These are phyloP conservation scores for Umbilicaria muhlenbergii DNA, from an alignment of 495 filamentous ascomycete species.

Conservation along the genomic window DNA sequence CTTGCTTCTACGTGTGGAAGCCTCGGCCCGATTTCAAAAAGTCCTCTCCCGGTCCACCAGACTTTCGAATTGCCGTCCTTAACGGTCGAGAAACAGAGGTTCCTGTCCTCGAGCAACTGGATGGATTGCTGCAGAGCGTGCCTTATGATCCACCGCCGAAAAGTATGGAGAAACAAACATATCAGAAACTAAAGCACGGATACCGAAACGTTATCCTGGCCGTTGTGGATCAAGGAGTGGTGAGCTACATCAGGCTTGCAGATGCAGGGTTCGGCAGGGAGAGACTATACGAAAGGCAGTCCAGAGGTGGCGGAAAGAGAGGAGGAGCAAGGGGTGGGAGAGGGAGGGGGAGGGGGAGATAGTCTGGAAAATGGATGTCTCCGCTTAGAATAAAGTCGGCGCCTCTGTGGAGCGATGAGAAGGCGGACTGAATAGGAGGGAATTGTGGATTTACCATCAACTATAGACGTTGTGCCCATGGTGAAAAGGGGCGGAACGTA, in stretches of 20 bases:
- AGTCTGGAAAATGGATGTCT: conserved; percentile 23
- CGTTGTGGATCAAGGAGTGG: conserved; percentile 76
- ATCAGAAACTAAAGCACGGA: conserved; percentile 65
- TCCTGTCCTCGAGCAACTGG: conserved; percentile 56
- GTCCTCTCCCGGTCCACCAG: conserved; percentile 53
- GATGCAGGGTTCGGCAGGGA: conserved; percentile 73
- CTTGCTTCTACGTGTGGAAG: conserved; percentile 71
- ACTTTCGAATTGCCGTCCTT: conserved; percentile 70
- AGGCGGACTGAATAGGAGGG: conserved; percentile 1
- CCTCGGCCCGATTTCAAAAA: conserved; percentile 58
- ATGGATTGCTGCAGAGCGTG: conserved; percentile 48
- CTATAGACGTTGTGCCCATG: conserved; percentile 62
- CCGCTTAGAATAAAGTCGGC: conserved; percentile 10
- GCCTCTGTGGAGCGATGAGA: conserved; percentile 9
- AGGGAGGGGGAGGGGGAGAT: conserved; percentile 23
- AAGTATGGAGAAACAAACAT: conserved; percentile 33
- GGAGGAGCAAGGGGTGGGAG: conserved; percentile 25
- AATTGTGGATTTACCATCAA: conserved; percentile 47
- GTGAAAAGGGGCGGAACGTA: conserved; percentile 37
- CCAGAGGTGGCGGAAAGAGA: conserved; percentile 21
- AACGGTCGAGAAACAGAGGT: conserved; percentile 54
- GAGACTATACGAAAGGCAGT: conserved; percentile 40
- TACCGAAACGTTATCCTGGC: conserved; percentile 73
- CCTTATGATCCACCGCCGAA: conserved; percentile 44
- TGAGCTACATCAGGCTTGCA: conserved; percentile 67